phyloP scores from a whole-genome alignment of 2,329 filamentous ascomycete genomes.

The Stagonosporopsis vannaccii region DNA sequence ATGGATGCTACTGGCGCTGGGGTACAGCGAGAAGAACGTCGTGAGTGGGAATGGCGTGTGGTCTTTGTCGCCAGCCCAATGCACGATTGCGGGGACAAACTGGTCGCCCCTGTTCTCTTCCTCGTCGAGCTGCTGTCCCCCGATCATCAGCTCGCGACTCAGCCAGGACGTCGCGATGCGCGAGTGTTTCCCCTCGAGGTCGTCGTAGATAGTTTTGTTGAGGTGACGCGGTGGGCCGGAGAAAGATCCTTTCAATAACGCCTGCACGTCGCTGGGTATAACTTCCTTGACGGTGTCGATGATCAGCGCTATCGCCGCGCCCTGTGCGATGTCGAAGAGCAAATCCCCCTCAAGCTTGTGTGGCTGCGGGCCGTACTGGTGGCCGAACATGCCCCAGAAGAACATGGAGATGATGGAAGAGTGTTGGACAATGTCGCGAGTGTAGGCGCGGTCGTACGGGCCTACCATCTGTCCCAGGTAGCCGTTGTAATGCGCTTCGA shows the following conservation, averaged over 20 bases:
- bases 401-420: constrained; percentile 17
- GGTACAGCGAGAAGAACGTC: constrained; percentile 35
- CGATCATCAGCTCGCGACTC: constrained; percentile 55
- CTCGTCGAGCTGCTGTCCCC: constrained; percentile 27
- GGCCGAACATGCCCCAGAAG: constrained; percentile 20
- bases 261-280: constrained; percentile 1
- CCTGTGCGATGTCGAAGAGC: constrained; percentile 14
- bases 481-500: constrained; percentile 48
- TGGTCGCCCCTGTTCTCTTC: constrained; percentile 30
- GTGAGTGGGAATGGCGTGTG: constrained; percentile 38
- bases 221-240: constrained; percentile 4
- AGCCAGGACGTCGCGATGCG: constrained; percentile 52
- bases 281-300: constrained; percentile 7
- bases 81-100: constrained; percentile 55
- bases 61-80: constrained; percentile 54
- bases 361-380: constrained; percentile 12
- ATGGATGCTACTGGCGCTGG: constrained; percentile 53
- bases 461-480: constrained; percentile 48
- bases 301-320: constrained; percentile 13
- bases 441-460: constrained; percentile 51
- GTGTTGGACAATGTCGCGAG: constrained; percentile 42
- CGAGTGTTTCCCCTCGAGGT: constrained; percentile 34
- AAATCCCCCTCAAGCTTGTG: constrained; percentile 11
- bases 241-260: constrained; percentile 8
- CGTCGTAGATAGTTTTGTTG: constrained; percentile 21